Base-by-base conservation (phyloP, 2,329 filamentous ascomycete genomes). In the Lachnellula hyalina region DNA sequence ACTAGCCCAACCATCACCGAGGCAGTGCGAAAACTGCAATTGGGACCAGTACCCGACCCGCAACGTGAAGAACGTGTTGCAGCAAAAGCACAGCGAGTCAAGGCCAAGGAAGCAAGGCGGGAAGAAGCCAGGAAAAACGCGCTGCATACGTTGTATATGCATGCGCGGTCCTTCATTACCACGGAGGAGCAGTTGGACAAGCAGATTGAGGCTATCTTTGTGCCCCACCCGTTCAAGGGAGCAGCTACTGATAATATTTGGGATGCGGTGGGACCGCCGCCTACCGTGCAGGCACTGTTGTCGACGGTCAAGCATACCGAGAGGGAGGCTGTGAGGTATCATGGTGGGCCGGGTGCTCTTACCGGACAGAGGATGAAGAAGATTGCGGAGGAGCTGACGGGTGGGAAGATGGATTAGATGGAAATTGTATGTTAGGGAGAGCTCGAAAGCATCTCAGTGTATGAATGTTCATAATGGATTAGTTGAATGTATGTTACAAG, bases 141-240 rank as follows among this genome's bases (percentile, higher is more conserved):
- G 15, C 74, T 99, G 32, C 90, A 96, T 72, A 85, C 89, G 55
- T 80, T 99, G 12, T 99, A 99, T 74, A 88, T 94, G 74, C 88
- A 91, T 64, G 91, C 94, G 5, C 82, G 87, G 25, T 77, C 83
- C 40, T 99, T 97, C 74, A 96, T 99, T 68, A 85, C 90, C 17
- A 85, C 81, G 23, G 91, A 96, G 70, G 74, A 79, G 49, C 86
- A 96, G 70, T 80, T 99, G 35, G 81, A 88, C 63, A 76, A 77
- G 15, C 81, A 84, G 61, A 85, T 96, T 54, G 87, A 95, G 21
- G 74, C 78, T 59, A 78, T 86, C n/a, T 99, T 96, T 73, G 80
- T 83, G 15, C 82, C 84, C 25, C 49, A 47, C 8, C 59, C 61
- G 8, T 63, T 60, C 28, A 44, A 55, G 17, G 40, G 52, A 5